A percentile compares a stretch with the other conserved stretches of the same genome.
Evolutionary conservation across 179 eudicot species (phyloP).

Genomic region (Silene coronaria): DNA sequence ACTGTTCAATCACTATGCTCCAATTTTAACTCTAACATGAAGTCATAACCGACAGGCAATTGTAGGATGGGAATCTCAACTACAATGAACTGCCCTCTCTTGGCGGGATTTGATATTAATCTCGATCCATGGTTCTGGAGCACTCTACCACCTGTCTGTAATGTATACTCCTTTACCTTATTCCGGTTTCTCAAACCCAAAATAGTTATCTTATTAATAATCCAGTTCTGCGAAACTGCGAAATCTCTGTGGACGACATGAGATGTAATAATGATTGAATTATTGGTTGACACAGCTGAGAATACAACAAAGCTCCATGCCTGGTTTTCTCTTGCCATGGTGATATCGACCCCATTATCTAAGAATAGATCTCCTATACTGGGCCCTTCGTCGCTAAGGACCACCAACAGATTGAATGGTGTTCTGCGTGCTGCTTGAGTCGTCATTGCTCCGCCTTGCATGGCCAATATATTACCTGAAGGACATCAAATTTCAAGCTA

Average conservation of each 20-base stretch:
- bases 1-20: background rate
- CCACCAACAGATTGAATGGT: conserved; percentile 53
- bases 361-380: conserved; percentile 55
- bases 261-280: conserved; percentile 31
- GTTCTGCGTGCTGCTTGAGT: conserved; percentile 53
- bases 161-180: conserved; percentile 16
- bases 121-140: background rate
- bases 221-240: conserved; percentile 30
- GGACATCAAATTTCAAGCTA: background rate
- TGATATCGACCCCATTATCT: conserved; percentile 55
- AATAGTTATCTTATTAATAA: conserved; percentile 15
- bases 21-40: conserved; percentile 10
- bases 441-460: conserved; percentile 76
- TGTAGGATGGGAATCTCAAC: conserved; percentile 22
- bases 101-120: conserved; percentile 1
- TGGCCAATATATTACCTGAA: conserved; percentile 42
- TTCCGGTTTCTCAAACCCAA: conserved; percentile 23
- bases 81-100: conserved; percentile 20
- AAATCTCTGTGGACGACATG: conserved; percentile 37
- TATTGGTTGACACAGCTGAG: conserved; percentile 21
- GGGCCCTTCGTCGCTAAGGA: conserved; percentile 17
- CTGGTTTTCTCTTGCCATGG: conserved; percentile 46
- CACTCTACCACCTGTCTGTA: background rate
- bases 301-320: conserved; percentile 53
- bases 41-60: conserved; percentile 27